Percentiles rank a stretch among this genome's conserved stretches.
These are phyloP conservation scores for Mycosphaerella sp. DNA, from an alignment of 2,329 filamentous ascomycete species.

Conservation along the genomic window DNA sequence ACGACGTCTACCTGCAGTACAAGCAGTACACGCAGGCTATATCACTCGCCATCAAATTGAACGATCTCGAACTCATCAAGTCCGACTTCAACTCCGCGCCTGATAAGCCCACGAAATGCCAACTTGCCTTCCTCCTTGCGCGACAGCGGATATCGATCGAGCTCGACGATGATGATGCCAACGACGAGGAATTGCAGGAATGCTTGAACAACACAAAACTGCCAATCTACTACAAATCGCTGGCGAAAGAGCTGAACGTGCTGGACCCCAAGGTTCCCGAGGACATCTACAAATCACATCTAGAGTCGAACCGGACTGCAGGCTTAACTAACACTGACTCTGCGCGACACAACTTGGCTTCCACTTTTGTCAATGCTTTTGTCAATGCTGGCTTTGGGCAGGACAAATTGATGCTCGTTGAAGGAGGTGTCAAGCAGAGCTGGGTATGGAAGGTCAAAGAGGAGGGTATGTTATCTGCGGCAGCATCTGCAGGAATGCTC, in stretches of 20 bases:
- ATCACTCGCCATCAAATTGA: slow-evolving; percentile 85
- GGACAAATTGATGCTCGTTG: slow-evolving; percentile 95
- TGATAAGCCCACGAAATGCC: slow-evolving; percentile 79
- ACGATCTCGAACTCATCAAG: slow-evolving; percentile 72
- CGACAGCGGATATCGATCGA: slow-evolving; percentile 85
- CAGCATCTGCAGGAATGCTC: slow-evolving; percentile 86
- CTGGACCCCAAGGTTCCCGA: slow-evolving; percentile 94
- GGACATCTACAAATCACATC: slow-evolving; percentile 98
- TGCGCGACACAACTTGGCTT: slow-evolving; percentile 88
- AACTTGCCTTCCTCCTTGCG: slow-evolving; percentile 87
- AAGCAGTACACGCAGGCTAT: slow-evolving; percentile 91
- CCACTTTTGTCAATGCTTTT: slow-evolving; percentile 94
- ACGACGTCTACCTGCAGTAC: slow-evolving; percentile 89
- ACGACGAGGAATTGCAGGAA: slow-evolving; percentile 69
- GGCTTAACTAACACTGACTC: slow-evolving; percentile 94
- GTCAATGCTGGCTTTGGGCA: slow-evolving; percentile 93
- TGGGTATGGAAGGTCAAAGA: slow-evolving; percentile 99
- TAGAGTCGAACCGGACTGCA: slow-evolving; percentile 89
- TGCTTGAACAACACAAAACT: slow-evolving; percentile 83
- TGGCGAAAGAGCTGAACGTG: slow-evolving; percentile 95
- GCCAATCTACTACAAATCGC: slow-evolving; percentile 84
- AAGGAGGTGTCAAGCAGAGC: slow-evolving; percentile 71
- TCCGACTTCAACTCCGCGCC: slow-evolving; percentile 72
- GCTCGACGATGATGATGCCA: slow-evolving; percentile 57
- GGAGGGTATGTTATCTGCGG: slow-evolving; percentile 93